phyloP scores from a whole-genome alignment of 129 eudicot species.

The Flaveria linearis region DNA sequence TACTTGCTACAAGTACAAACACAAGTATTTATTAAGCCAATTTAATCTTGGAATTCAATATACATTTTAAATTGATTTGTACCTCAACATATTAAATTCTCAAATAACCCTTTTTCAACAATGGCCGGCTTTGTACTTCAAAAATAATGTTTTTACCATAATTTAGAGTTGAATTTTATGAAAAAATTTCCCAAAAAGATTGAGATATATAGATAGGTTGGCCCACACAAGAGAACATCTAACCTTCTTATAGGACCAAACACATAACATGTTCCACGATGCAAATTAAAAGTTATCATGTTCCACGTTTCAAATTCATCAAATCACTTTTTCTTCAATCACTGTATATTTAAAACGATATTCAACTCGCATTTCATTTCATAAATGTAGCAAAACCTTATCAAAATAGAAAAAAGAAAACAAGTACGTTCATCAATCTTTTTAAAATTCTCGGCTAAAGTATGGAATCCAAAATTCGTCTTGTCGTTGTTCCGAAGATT shows the following conservation, averaged over 20 bases:
- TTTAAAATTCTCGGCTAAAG: background rate
- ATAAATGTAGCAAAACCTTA: background rate
- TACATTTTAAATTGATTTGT: background rate
- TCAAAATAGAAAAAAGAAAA: slow-evolving; percentile 1
- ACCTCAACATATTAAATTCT: background rate
- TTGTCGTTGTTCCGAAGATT: slow-evolving; percentile 27
- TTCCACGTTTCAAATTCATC: slow-evolving; percentile 46
- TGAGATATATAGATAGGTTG: slow-evolving; percentile 26
- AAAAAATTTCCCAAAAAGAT: background rate
- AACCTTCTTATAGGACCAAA: slow-evolving; percentile 25
- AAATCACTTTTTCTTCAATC: slow-evolving; percentile 11
- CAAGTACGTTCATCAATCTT: background rate
- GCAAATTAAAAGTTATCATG: slow-evolving; percentile 45
- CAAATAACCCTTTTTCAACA: slow-evolving; percentile 4
- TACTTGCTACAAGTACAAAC: background rate
- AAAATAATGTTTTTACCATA: slow-evolving; percentile 2
- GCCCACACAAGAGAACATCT: slow-evolving; percentile 26
- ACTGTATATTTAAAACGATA: slow-evolving; percentile 39
- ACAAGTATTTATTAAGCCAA: background rate
- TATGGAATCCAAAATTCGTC: slow-evolving; percentile 20
- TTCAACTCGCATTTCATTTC: slow-evolving; percentile 23
- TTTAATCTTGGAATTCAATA: background rate
- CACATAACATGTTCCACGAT: slow-evolving; percentile 41
- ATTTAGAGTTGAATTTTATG: background rate
- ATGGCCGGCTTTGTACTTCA: background rate